Evolutionary conservation across 352 stramenopile genomes (phyloP), one percentile per base, ranked within the genome.

Genomic region (Pythium myriotylum): DNA sequence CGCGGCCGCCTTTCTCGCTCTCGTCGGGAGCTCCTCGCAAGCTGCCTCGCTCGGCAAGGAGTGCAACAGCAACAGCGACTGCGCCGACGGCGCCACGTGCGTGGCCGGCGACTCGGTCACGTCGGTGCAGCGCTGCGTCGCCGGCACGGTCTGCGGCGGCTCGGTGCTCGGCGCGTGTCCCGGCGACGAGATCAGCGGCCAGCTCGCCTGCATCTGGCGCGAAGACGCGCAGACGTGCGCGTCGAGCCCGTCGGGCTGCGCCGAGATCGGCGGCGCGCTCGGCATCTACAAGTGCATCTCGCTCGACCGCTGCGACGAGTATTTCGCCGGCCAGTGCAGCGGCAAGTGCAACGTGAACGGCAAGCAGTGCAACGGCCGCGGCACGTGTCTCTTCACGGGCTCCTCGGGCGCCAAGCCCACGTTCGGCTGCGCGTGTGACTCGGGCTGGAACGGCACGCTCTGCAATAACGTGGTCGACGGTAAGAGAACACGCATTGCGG

Each of bases 281-380:
- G 80, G 79, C 23, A 81, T 92, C 54, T 93, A 92, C 77, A 91
- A 92, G 64, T 94, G 86, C 49, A 74, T 94, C 43, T 88, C 80
- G 19, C 70, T 92, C 27, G 74, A 84, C 32, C 78, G 86, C 4
- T 94, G 86, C 56, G 86, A 94, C 53, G 46, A 79, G 32, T 91
- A 91, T 63, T 88, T 85, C 48, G 72, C 70, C 42, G 69, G 65
- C 41, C 54, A 70, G 3, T 92, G 83, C 63, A 92, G 81, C 52
- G 29, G n/a, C 29, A 47, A 26, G 27, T 58, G 55, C 14, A 56
- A 56, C 23, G 35, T 64, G 17, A 52, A 80, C 37, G 78, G 78
- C 19, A 67, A 74, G 60, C 76, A 86, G 65, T 95, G 86, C 65
- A 92, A 81, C 52, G 82, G 73, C 32, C 78, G 84, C 35, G 86